Conservation (phyloP, 345 rosid species). For the Combretum micranthum region DNA sequence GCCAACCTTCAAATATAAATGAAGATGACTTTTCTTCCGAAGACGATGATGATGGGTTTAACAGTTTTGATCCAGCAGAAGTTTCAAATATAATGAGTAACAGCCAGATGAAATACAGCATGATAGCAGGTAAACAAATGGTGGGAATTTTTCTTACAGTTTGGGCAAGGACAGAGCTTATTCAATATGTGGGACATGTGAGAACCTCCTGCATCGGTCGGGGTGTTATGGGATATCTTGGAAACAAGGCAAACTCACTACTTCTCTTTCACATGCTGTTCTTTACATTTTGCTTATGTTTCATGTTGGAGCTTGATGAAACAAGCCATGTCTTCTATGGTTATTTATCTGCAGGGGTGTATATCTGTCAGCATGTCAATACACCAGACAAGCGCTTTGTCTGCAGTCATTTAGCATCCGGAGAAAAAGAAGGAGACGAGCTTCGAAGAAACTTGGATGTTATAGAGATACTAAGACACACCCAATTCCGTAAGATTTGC, state of each 20-base stretch:
- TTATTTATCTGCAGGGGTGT: constrained; percentile 5
- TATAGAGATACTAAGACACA: constrained; percentile 5
- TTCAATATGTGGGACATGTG: neutral
- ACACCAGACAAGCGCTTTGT: constrained; percentile 10
- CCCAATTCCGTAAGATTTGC: constrained; percentile 1
- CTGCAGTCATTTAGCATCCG: constrained; percentile 14
- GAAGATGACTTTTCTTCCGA: constrained; percentile 45
- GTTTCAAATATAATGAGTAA: constrained; percentile 9
- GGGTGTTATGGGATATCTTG: constrained; percentile 13
- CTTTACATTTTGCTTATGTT: neutral
- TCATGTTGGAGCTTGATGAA: neutral
- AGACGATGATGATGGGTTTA: constrained; percentile 42
- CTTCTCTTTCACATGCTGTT: neutral
- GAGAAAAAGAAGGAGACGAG: constrained; percentile 9
- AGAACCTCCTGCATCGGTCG: constrained; percentile 10
- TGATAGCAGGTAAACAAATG: constrained; percentile 11
- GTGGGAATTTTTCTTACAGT: constrained; percentile 7
- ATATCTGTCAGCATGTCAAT: constrained; percentile 8
- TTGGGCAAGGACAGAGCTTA: constrained; percentile 9
- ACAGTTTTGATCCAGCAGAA: constrained; percentile 22
- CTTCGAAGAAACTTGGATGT: constrained; percentile 10
- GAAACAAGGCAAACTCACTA: constrained; percentile 7
- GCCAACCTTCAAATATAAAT: constrained; percentile 36
- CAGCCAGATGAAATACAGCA: constrained; percentile 49
- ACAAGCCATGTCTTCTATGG: neutral